These are phyloP conservation scores for Aspergillus sp. DNA, from an alignment of 2,329 filamentous ascomycete species.

Conservation along the genomic window DNA sequence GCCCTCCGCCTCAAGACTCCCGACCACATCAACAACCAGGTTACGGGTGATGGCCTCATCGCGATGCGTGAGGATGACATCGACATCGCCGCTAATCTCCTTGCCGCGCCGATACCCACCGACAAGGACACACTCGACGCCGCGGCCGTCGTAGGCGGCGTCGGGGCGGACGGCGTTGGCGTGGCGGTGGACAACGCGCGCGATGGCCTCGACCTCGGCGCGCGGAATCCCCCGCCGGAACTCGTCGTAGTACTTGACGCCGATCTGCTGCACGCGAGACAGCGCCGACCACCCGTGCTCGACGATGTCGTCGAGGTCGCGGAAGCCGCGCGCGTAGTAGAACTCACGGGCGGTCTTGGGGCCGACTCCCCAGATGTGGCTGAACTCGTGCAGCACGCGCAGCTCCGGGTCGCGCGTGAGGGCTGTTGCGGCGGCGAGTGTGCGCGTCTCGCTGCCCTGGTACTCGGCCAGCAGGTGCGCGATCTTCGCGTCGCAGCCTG, in stretches of 20 bases:
- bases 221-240: conserved; percentile 71
- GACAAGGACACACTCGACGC: conserved; percentile 64
- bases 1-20: conserved; percentile 63
- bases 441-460: conserved; percentile 55
- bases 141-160: conserved; percentile 32
- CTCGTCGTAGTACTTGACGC: conserved; percentile 90
- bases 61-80: conserved; percentile 78
- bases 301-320: conserved; percentile 80
- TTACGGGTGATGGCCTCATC: conserved; percentile 65
- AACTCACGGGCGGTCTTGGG: conserved; percentile 78
- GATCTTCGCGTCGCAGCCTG: conserved; percentile 79
- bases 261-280: conserved; percentile 83
- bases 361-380: conserved; percentile 89
- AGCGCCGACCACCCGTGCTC: conserved; percentile 76
- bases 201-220: conserved; percentile 70
- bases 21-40: conserved; percentile 72
- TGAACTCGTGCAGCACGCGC: conserved; percentile 67
- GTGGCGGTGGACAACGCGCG: conserved; percentile 60
- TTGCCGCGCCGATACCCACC: conserved; percentile 84
- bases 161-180: conserved; percentile 62
- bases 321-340: conserved; percentile 73
- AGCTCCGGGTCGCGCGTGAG: conserved; percentile 65
- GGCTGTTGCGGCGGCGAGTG: conserved; percentile 62
- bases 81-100: conserved; percentile 72
- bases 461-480: conserved; percentile 76